These are phyloP conservation scores for Balamuthia mandrillaris DNA, from an alignment of 208 protist species.

Conservation along the genomic window DNA sequence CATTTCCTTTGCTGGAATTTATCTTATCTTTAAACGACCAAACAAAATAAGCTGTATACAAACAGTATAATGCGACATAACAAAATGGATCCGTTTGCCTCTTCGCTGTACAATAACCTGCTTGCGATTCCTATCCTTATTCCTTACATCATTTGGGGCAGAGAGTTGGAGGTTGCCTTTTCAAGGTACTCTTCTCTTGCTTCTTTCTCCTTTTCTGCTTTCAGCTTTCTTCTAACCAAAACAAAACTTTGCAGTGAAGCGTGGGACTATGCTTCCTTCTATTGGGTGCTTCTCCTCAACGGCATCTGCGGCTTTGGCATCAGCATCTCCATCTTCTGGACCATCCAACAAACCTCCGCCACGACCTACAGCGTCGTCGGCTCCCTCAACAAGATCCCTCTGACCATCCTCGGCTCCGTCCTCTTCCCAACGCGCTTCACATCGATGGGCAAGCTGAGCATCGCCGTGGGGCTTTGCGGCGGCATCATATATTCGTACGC, in stretches of 20 bases:
- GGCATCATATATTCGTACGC: no score
- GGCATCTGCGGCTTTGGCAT: not conserved
- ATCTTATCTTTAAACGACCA: no score
- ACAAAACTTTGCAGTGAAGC: no score
- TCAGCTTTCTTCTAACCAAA: no score
- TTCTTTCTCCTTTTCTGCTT: no score
- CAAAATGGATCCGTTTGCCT: not conserved
- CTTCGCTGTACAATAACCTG: slow-evolving; percentile 8
- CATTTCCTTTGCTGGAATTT: not conserved
- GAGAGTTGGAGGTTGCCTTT: no score
- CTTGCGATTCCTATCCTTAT: not conserved
- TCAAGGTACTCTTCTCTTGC: no score
- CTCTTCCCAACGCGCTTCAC: slow-evolving; percentile 5
- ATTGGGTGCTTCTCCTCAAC: not conserved
- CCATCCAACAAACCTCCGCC: not conserved
- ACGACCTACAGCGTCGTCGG: slow-evolving; percentile 13
- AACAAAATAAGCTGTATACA: not conserved
- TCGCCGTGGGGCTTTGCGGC: no score
- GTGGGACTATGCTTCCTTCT: no score
- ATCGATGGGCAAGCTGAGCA: not conserved
- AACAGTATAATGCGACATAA: not conserved
- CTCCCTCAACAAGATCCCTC: slow-evolving; percentile 23
- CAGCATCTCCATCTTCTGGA: slow-evolving; percentile 1
- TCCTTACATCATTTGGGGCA: slow-evolving; percentile 4
- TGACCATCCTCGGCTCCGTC: not conserved